Evolutionary conservation across 2,329 filamentous ascomycete species (phyloP), one percentile per base, ranked within the genome.

Genomic region (Hymenoscyphus occultus): DNA sequence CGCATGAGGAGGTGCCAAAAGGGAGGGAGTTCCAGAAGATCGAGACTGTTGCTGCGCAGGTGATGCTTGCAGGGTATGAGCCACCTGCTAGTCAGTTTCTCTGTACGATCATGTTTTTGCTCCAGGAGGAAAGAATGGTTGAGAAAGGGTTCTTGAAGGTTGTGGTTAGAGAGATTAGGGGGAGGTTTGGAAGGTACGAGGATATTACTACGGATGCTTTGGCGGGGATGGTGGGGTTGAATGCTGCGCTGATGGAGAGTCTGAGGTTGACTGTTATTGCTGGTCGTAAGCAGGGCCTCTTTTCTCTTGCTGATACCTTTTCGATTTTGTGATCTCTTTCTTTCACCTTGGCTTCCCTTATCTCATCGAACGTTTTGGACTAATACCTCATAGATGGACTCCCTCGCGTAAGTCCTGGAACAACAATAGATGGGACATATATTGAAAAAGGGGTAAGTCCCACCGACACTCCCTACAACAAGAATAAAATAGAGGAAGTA

Each of bases 41-140:
- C 22, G 56, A 59, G 32, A 32, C 32, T 12, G 2, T 59, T 39
- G 19, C 56, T 5, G 56, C 28, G 7, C 56, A 59, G 32, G 2
- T 59, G 10, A 28, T 59, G 12, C 22, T 59, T 59, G 56, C 56
- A 7, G 56, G 56, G 6, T 59, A 39, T 10, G 56, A 59, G 32
- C 56, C 54, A 5, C 22, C 31, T 56, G 22, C 54, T 13, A 56
- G 54, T 35, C 56, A 59, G 16, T 59, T 59, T 16, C n/a, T 59
- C 13, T 59, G 56, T 19, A 59, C 56, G 32, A 19, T 59, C 12
- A 59, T 59, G 56, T 59, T 59, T 59, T 59, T 32, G 9, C 16
- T 59, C 0, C 56, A n/a, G 10, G 32, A 59, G 28, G 28, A 28
- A 28, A 28, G 28, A 28, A 28, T 28, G 28, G 28, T 3, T 2